These are phyloP conservation scores for Rhizopogon rudus DNA, from an alignment of 768 basidiomycete genomes.

Conservation along the genomic window DNA sequence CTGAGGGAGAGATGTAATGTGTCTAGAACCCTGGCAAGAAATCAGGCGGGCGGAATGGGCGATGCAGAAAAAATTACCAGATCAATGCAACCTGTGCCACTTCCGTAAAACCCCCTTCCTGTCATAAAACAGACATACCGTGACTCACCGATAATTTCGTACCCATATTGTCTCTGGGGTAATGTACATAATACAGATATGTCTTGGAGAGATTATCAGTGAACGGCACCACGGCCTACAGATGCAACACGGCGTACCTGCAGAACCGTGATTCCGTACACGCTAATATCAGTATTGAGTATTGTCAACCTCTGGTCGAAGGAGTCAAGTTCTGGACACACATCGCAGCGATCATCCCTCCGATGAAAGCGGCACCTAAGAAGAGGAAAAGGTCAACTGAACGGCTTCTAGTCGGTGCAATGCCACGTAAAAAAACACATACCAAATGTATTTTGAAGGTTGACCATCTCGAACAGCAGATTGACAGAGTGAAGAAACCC, in stretches of 20 bases:
- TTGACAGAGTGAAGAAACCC: no score
- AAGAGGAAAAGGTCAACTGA: no score
- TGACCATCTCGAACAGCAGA: no score
- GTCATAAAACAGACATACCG: neutral
- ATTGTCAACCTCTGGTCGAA: neutral
- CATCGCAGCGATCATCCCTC: neutral
- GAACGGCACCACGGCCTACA: no score
- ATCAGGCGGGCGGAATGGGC: neutral
- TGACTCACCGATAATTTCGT: conserved; percentile 10
- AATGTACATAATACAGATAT: conserved; percentile 19
- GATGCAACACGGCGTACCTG: conserved; percentile 5
- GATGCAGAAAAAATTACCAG: neutral
- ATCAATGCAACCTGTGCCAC: conserved; percentile 1
- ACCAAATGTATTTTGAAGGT: no score
- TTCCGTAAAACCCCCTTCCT: neutral
- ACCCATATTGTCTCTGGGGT: conserved; percentile 11
- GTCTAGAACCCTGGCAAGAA: conserved; percentile 2
- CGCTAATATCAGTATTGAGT: conserved; percentile 1
- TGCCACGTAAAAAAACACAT: no score
- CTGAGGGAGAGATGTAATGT: conserved; percentile 6
- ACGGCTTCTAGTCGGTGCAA: no score
- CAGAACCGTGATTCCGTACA: conserved; percentile 19
- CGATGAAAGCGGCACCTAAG: no score
- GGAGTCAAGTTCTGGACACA: conserved; percentile 1
- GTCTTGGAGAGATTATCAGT: conserved; percentile 8